Evolutionary conservation across 768 basidiomycete genomes (phyloP).

Genomic region (Lyophyllum atratum): DNA sequence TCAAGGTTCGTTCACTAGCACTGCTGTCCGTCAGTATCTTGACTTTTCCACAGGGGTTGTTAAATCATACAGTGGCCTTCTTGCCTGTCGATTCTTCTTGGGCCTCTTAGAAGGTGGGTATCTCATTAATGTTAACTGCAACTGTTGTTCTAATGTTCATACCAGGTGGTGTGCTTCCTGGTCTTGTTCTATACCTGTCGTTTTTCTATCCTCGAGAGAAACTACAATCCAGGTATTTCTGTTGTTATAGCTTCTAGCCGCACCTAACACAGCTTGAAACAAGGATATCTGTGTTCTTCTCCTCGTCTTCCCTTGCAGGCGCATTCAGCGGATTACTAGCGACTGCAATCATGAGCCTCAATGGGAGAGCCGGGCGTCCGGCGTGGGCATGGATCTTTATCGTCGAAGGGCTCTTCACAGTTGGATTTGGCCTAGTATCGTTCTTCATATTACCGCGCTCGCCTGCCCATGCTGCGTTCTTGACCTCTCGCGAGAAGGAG

Average conservation of each 20-base stretch:
- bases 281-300: conserved; percentile 24
- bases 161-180: conserved; percentile 32
- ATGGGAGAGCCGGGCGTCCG: conserved; percentile 39
- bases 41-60: conserved; percentile 5
- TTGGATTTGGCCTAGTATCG: conserved; percentile 36
- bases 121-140: conserved; percentile 8
- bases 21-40: conserved; percentile 36
- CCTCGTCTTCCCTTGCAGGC: conserved; percentile 37
- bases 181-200: conserved; percentile 35
- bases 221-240: conserved; percentile 14
- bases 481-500: conserved; percentile 11
- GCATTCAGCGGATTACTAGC: conserved; percentile 52
- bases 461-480: conserved; percentile 11
- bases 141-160: conserved; percentile 14
- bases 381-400: conserved; percentile 54
- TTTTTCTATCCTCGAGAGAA: conserved; percentile 33
- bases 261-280: neutral
- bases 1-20: conserved; percentile 36
- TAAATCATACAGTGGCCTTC: conserved; percentile 24
- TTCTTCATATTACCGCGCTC: conserved; percentile 17
- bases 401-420: conserved; percentile 48
- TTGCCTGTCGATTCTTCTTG: conserved; percentile 49
- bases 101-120: conserved; percentile 45
- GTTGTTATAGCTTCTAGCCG: neutral
- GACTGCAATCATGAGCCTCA: conserved; percentile 45